phyloP scores from a whole-genome alignment of 2,329 filamentous ascomycete genomes.

The Nigrospora oryzae region DNA sequence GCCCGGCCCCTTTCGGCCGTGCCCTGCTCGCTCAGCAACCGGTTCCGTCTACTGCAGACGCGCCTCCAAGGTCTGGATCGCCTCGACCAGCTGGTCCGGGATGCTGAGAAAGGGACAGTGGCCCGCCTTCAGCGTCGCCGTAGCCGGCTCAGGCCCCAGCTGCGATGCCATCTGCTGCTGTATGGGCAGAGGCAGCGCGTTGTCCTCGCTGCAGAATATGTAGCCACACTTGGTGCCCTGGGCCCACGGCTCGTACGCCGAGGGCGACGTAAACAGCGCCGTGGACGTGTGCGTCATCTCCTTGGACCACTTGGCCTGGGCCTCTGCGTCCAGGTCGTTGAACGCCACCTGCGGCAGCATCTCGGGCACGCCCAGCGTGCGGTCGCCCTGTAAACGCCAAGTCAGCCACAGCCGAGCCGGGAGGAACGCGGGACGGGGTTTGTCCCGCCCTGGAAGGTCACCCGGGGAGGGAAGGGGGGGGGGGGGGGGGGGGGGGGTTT shows the following conservation, averaged over 20 bases:
- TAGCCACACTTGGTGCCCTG: constrained; percentile 6
- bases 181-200: constrained; percentile 5
- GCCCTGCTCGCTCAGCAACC: no score
- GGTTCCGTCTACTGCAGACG: neutral
- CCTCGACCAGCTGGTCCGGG: constrained; percentile 4
- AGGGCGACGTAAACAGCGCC: constrained; percentile 5
- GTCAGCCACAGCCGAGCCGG: neutral
- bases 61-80: constrained; percentile 3
- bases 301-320: constrained; percentile 3
- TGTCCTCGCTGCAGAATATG: constrained; percentile 7
- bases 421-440: neutral
- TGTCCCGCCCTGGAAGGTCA: neutral
- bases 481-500: neutral
- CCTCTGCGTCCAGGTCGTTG: constrained; percentile 5
- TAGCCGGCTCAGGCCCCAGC: constrained; percentile 1
- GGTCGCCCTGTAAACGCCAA: constrained; percentile 6
- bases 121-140: constrained; percentile 5
- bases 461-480: no score
- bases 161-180: constrained; percentile 10
- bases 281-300: constrained; percentile 7
- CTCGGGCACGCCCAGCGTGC: constrained; percentile 3
- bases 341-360: constrained; percentile 4
- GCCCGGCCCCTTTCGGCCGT: no score
- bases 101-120: constrained; percentile 8
- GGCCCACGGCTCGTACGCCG: constrained; percentile 8